Base-by-base conservation (phyloP, 2,329 filamentous ascomycete genomes). In the Aspergillus carbonarius region DNA sequence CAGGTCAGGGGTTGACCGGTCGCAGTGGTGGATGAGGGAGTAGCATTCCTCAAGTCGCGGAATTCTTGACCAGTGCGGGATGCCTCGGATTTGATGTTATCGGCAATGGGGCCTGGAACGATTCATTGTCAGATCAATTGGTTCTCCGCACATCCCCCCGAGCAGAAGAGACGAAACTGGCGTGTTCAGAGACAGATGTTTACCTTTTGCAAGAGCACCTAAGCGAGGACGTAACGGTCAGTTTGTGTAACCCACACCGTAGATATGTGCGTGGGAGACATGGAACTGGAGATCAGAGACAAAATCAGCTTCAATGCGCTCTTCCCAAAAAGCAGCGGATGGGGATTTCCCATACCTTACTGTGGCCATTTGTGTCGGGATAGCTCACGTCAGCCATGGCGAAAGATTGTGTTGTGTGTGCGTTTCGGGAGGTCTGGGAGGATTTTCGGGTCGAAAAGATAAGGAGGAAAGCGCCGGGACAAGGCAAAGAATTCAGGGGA, bases 1-100 rank as follows among this genome's bases (percentile, higher is more conserved):
- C 82, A 84, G 56, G 85, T 88, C 72, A 88, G 76, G 63, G 83
- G 81, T 72, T 88, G 85, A 63, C 84, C 84, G 65, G 82, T 86
- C 55, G 81, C 81, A 60, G 85, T 81, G 63, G 80, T 81, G 66
- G 81, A 77, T 46, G 81, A 78, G 20, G 84, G 83, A 25, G 78
- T 79, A 49, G 83, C 75, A 68, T 79, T 79, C 62, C 82, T 83
- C 60, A 88, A 77, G 63, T 85, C 83, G 64, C 78, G 79, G 70
- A 87, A 82, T 73, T 87, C 85, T 63, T 79, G 77, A 66, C 77
- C 76, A 48, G 85, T 85, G 71, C 82, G 82, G 64, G 78, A 78
- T 58, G 79, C 78, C 74, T 87, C 80, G 60, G 80, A 78, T 71
- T 82, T 84, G 69, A 83, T 79, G 64, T 79, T 82, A 65, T 85